These are phyloP conservation scores for Hirschioporus abietinus DNA, from an alignment of 768 basidiomycete genomes.

Conservation along the genomic window DNA sequence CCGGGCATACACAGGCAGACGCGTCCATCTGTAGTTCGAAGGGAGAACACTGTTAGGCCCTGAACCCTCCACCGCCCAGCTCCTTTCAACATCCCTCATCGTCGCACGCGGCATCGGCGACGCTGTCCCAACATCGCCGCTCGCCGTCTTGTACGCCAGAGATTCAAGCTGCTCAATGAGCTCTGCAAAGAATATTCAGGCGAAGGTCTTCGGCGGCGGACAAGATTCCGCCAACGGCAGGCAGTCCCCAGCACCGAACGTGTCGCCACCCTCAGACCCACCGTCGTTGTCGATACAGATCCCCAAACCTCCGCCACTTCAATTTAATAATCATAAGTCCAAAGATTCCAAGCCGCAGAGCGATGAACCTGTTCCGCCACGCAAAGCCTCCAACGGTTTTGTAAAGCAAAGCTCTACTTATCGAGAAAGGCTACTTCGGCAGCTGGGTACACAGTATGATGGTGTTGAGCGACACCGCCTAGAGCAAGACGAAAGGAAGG, in stretches of 20 bases:
- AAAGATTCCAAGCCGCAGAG: conserved; percentile 34
- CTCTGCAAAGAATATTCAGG: conserved; percentile 62
- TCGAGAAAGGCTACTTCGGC: conserved; percentile 59
- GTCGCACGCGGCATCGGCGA: neutral
- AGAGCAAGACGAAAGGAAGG: conserved; percentile 71
- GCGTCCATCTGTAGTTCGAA: neutral
- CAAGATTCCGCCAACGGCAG: conserved; percentile 17
- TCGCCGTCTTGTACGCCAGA: conserved; percentile 47
- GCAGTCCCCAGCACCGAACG: conserved; percentile 23
- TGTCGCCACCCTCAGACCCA: conserved; percentile 45
- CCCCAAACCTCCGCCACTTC: conserved; percentile 44
- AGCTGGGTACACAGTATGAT: conserved; percentile 66
- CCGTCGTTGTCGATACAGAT: conserved; percentile 33
- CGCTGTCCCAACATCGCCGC: neutral
- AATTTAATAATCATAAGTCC: conserved; percentile 30
- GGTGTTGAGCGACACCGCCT: conserved; percentile 82
- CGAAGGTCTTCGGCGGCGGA: conserved; percentile 55
- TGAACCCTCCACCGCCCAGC: neutral
- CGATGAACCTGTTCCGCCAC: conserved; percentile 27
- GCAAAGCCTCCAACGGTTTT: conserved; percentile 20
- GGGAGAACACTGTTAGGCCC: neutral
- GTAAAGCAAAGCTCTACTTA: conserved; percentile 28
- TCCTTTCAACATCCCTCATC: neutral
- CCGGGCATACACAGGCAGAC: neutral
- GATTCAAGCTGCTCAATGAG: conserved; percentile 37